A percentile compares a stretch with the other conserved stretches of the same genome.
Evolutionary conservation across 1,284 basidiomycete species (phyloP).

Genomic region (Sanghuangporus sanghuang): DNA sequence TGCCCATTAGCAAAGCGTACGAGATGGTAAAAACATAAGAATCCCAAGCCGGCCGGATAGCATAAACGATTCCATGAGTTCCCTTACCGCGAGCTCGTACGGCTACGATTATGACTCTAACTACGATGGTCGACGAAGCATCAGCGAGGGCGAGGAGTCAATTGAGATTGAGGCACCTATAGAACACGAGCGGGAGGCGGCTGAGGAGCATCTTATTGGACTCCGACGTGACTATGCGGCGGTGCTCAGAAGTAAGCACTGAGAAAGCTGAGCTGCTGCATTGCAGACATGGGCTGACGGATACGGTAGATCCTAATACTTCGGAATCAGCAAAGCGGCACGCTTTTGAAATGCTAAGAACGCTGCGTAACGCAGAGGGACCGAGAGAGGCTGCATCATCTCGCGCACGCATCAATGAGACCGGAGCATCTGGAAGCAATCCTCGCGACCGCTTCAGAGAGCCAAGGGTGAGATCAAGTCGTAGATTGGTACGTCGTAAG

Average conservation of each 20-base stretch:
- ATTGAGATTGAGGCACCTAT: neutral
- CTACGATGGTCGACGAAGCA: neutral
- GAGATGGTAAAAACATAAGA: conserved; percentile 24
- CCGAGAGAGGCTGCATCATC: neutral
- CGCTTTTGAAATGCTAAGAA: neutral
- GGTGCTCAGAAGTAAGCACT: neutral
- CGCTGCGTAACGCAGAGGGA: neutral
- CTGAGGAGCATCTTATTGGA: neutral
- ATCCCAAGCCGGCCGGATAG: conserved; percentile 11
- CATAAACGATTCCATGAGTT: conserved; percentile 5
- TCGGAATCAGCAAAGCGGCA: neutral
- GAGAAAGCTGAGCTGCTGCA: neutral
- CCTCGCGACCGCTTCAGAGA: neutral
- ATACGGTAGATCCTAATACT: neutral
- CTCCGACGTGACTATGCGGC: neutral
- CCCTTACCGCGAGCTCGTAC: neutral
- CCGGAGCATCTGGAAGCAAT: neutral
- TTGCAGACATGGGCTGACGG: neutral
- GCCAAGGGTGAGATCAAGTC: neutral
- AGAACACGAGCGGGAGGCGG: neutral
- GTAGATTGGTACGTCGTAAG: neutral
- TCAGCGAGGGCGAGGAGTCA: neutral
- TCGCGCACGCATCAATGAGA: neutral
- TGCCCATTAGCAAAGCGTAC: conserved; percentile 20
- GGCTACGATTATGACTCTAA: neutral